Evolutionary conservation across 2,329 filamentous ascomycete genomes (phyloP).

Genomic region (Alternaria sp.): DNA sequence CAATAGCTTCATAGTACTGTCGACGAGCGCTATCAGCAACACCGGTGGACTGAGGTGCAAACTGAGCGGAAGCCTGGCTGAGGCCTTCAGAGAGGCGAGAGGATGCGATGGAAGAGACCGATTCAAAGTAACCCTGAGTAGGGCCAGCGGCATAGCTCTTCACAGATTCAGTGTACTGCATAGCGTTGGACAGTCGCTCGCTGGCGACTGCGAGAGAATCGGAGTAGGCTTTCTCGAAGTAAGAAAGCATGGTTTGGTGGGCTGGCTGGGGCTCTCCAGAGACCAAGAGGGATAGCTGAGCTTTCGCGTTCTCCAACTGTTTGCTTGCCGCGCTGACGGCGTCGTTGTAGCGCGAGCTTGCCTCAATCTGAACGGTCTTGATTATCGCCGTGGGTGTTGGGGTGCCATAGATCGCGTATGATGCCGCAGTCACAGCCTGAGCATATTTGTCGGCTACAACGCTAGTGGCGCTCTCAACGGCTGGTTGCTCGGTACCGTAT

Average conservation of each 20-base stretch:
- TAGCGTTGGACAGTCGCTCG: slow-evolving; percentile 63
- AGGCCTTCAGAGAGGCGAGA: slow-evolving; percentile 75
- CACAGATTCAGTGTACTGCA: slow-evolving; percentile 54
- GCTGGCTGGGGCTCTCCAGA: slow-evolving; percentile 73
- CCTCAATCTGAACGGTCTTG: slow-evolving; percentile 59
- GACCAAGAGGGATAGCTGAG: slow-evolving; percentile 71
- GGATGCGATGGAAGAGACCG: slow-evolving; percentile 72
- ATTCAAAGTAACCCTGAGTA: slow-evolving; percentile 61
- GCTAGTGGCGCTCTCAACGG: slow-evolving; percentile 57
- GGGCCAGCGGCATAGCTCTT: slow-evolving; percentile 53
- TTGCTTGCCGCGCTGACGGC: slow-evolving; percentile 72
- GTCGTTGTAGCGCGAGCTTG: slow-evolving; percentile 66
- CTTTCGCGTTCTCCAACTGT: slow-evolving; percentile 71
- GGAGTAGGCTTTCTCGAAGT: slow-evolving; percentile 73
- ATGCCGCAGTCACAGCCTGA: slow-evolving; percentile 67
- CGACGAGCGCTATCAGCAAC: slow-evolving; percentile 67
- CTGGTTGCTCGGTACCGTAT: slow-evolving; percentile 58
- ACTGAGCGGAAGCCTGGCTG: slow-evolving; percentile 74
- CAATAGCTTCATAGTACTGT: slow-evolving; percentile 80
- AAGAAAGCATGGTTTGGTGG: slow-evolving; percentile 73
- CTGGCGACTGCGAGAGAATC: slow-evolving; percentile 70
- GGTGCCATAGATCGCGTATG: slow-evolving; percentile 64
- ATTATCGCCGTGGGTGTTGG: slow-evolving; percentile 56
- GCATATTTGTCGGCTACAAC: slow-evolving; percentile 63
- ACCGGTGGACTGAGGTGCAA: slow-evolving; percentile 69